Base-by-base conservation (phyloP, 2,329 filamentous ascomycete genomes). In the Plectosphaerella plurivora region DNA sequence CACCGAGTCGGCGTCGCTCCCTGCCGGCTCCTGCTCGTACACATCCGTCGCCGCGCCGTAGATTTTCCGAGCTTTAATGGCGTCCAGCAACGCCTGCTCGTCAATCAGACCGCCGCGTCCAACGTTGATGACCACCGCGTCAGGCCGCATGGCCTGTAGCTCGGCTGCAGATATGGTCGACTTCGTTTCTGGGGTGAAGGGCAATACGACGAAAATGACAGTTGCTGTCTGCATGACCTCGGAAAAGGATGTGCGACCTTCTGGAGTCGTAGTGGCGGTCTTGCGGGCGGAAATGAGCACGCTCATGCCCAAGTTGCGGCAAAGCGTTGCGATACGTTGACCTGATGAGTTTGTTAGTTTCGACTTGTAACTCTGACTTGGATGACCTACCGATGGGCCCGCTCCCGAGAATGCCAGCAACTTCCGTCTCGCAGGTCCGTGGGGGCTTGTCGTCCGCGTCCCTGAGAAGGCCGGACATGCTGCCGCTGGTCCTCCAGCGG, bases 31-130 rank as follows among this genome's bases (percentile, higher is more conserved):
- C 58, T 50, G 39, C 33, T 51, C 53, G 12, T 53, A 69, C 25
- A 71, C 68, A 53, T 71, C 68, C 24, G 68, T 60, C 51, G 64
- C 67, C 10, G 68, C 68, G n/a, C 68, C 68, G 6, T 63, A 63
- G 28, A 71, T 60, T 37, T 53, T 51, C 11, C 60, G 61, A 52
- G 57, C 58, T 39, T 59, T 55, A 12, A 71, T 51, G 18, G 68
- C 66, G 6, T 60, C 56, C 16, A 61, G 57, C 36, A 71, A 56
- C 39, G 68, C 68, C 10, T 59, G 57, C 62, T 71, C 68, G 44
- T 70, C 63, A 25, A 71, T 59, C 46, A 65, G 63, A 45, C 63
- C 65, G 20, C 68, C 68, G 36, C 68, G 60, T 4, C 68, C 68
- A n/a, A 62, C 56, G 51, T 63, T 63, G 50, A 62, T 47, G 25